Evolutionary conservation across 345 rosid genomes (phyloP).

Genomic region (Salix arbutifolia): DNA sequence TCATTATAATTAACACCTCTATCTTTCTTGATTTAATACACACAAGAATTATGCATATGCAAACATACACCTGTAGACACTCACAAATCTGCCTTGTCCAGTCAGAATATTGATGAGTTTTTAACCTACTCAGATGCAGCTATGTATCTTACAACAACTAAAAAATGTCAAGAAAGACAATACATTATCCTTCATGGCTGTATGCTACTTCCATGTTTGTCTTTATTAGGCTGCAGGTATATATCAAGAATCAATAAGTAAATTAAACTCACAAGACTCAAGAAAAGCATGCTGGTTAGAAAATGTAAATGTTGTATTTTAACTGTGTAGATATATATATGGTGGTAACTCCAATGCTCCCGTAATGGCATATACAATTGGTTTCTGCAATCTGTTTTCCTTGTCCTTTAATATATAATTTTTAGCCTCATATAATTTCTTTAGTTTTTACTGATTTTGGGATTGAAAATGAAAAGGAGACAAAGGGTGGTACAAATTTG

Average conservation of each 20-base stretch:
- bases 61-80: background rate
- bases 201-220: background rate
- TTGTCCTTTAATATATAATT: background rate
- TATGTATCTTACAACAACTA: background rate
- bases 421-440: background rate
- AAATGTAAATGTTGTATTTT: background rate
- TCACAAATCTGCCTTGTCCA: background rate
- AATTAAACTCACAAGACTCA: background rate
- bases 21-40: background rate
- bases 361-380: background rate
- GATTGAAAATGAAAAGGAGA: background rate
- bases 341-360: background rate
- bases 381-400: background rate
- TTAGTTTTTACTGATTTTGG: background rate
- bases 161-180: slow-evolving; percentile 4
- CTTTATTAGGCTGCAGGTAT: background rate
- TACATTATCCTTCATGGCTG: background rate
- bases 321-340: background rate
- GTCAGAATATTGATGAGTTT: background rate
- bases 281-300: background rate
- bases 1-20: background rate
- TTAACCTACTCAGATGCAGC: slow-evolving; percentile 1
- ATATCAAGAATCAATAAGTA: background rate
- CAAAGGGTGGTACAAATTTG: background rate
- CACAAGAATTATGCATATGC: background rate